Conservation (phyloP, 73 alveolate species). For the Tetrahymena thermophila region DNA sequence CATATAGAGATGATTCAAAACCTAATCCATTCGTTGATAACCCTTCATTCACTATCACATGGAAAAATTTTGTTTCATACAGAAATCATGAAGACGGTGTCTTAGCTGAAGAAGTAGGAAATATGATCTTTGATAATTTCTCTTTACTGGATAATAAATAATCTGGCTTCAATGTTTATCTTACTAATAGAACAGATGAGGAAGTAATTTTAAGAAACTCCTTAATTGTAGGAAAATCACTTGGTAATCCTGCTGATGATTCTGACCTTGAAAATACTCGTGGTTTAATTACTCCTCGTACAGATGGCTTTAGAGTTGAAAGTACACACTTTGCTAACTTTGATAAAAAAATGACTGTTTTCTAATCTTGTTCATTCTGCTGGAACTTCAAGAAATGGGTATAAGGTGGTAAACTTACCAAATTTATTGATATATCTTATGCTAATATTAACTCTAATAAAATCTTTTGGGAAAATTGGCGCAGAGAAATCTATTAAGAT, state of each 20-base stretch:
- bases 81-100: conserved; percentile 55
- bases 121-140: conserved; percentile 34
- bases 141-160: conserved; percentile 45
- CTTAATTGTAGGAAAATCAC: conserved; percentile 52
- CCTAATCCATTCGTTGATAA: conserved; percentile 12
- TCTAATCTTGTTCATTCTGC: conserved; percentile 65
- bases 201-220: conserved; percentile 30
- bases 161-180: conserved; percentile 46
- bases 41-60: conserved; percentile 34
- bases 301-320: conserved; percentile 54
- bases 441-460: background rate
- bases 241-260: conserved; percentile 23
- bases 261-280: conserved; percentile 8
- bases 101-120: conserved; percentile 61
- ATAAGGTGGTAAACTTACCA: conserved; percentile 29
- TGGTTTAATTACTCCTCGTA: conserved; percentile 56
- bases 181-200: conserved; percentile 26
- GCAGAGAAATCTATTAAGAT: conserved; percentile 50
- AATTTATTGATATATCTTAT: background rate
- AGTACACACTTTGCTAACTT: conserved; percentile 36
- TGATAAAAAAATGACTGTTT: conserved; percentile 1
- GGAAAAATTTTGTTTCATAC: conserved; percentile 32
- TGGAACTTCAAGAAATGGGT: conserved; percentile 41
- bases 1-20: background rate
- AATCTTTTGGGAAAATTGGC: conserved; percentile 25